phyloP scores from a whole-genome alignment of 108 stramenopile species.

The Parietichytrium sp. region DNA sequence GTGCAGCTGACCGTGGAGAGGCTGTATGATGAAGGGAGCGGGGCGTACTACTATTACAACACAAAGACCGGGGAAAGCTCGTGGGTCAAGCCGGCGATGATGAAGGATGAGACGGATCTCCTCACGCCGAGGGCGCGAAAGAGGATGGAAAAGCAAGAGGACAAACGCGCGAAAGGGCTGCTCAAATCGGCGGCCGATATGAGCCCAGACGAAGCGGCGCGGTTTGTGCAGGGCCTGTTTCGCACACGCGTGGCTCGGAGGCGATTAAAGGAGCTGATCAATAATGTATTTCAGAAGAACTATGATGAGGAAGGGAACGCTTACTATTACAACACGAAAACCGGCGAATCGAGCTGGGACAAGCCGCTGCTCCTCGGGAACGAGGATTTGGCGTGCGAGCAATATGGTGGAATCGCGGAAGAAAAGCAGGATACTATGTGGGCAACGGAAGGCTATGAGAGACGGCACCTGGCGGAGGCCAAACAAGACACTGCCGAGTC shows the following conservation, averaged over 20 bases:
- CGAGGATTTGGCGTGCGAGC: constrained; percentile 16
- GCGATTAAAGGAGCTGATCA: neutral
- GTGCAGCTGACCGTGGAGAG: neutral
- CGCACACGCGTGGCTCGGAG: neutral
- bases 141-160: neutral
- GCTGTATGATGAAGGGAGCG: constrained; percentile 28
- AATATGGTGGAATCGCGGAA: neutral
- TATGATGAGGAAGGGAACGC: constrained; percentile 13
- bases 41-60: neutral
- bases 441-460: too few species aligned
- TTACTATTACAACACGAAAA: constrained; percentile 23
- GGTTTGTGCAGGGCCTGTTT: constrained; percentile 23
- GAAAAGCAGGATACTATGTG: too few species aligned
- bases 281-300: neutral
- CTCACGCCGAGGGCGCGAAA: constrained; percentile 9
- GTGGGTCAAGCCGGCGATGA: neutral
- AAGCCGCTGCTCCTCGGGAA: neutral
- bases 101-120: neutral
- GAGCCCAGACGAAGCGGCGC: neutral
- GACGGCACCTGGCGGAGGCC: too few species aligned
- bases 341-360: constrained; percentile 28
- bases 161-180: neutral
- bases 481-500: too few species aligned
- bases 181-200: neutral
- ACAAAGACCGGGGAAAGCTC: neutral